Percentiles rank a stretch among this genome's conserved stretches.
Evolutionary conservation across 2,329 filamentous ascomycete genomes (phyloP).

Genomic region (Pseudopyricularia cyperi): DNA sequence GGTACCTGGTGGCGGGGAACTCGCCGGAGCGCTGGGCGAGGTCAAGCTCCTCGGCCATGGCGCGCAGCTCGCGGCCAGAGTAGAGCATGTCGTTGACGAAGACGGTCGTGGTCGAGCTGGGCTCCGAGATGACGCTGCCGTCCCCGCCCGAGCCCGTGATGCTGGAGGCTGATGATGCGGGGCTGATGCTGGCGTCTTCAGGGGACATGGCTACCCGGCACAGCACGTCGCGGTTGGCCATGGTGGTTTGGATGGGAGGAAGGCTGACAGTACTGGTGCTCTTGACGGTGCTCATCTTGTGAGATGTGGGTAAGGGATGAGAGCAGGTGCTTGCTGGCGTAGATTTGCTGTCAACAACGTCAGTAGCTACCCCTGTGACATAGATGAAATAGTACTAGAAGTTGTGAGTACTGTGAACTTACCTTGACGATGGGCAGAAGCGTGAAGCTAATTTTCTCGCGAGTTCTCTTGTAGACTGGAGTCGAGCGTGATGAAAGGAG

Average conservation of each 20-base stretch:
- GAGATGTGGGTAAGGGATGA: not conserved
- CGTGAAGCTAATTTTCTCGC: not conserved
- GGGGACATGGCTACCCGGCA: not conserved
- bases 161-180: not conserved
- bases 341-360: not conserved
- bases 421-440: not conserved
- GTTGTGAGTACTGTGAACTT: not conserved
- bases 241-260: not conserved
- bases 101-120: not conserved
- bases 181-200: not conserved
- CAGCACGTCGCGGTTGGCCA: not conserved
- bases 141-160: not conserved
- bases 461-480: not conserved
- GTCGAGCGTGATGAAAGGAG: not conserved
- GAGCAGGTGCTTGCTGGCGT: not conserved
- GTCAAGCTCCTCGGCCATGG: conserved; percentile 2
- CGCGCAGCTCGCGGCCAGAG: not conserved
- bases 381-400: not conserved
- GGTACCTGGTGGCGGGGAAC: conserved; percentile 2
- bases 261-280: not conserved
- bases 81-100: conserved; percentile 2
- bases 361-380: not conserved
- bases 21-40: not conserved
- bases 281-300: not conserved
- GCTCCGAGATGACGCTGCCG: not conserved